Evolutionary conservation across 2,329 filamentous ascomycete genomes (phyloP), one percentile per base, ranked within the genome.

Genomic region (Dothistroma pini): DNA sequence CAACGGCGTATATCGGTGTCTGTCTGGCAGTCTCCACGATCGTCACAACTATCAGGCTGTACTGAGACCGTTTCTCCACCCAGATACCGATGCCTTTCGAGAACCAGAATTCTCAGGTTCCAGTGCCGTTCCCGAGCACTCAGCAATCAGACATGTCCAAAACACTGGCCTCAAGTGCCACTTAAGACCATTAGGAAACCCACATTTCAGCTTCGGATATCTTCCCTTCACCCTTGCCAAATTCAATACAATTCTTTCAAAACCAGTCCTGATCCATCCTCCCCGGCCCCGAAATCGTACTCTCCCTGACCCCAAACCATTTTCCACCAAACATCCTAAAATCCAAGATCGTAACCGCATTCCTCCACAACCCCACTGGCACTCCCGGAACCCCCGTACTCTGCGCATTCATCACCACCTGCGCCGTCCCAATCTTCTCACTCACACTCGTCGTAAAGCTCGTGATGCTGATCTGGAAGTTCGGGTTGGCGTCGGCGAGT

Each of bases 231-330:
- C 3, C 2, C 2, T 29, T 29, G 25, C 25, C 25, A 29, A 29
- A 3, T 6, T 6, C 25, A 2, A 29, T 29, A 48, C 31, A 29
- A 10, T n/a, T n/a, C 22, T 6, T 21, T 54, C 35, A 58, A 50
- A 58, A 54, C 49, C 57, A 58, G 25, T 53, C 57, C 31, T 58
- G 49, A 48, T 58, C 57, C 57, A 54, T 58, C 32, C 49, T 32
- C 9, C 57, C 57, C 14, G 51, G 25, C 16, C 57, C 57, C 31
- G n/a, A 29, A 12, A 58, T 58, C 35, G 57, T 58, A 48, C 57
- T 53, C 57, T 58, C 57, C 49, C 49, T 47, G 16, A 54, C 49
- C 3, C 57, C 49, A 10, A 54, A 22, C 57, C 57, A 58, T 34
- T 21, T 41, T n/a, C 49, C 50, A 2, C 32, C 50, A n/a, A 58